Evolutionary conservation across 192 early-diverging fungal species (phyloP).

Genomic region (Backusella tuberculispora): DNA sequence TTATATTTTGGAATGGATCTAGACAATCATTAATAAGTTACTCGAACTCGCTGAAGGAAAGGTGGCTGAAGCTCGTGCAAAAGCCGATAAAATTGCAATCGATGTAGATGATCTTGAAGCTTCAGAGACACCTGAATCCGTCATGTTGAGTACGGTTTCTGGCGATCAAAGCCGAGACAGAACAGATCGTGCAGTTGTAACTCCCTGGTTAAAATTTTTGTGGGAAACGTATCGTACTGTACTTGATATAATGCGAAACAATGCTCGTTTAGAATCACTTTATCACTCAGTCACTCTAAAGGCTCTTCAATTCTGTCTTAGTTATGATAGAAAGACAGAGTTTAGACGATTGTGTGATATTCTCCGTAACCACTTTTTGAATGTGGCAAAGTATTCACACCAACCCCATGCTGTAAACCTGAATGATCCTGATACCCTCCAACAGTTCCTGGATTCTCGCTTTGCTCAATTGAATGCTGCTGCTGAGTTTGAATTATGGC

Average conservation of each 20-base stretch:
- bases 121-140: slow-evolving; percentile 94
- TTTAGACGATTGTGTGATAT: slow-evolving; percentile 97
- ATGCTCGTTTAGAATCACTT: slow-evolving; percentile 87
- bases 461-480: slow-evolving; percentile 95
- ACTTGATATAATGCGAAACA: slow-evolving; percentile 95
- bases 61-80: slow-evolving; percentile 87
- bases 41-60: slow-evolving; percentile 85
- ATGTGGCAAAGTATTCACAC: slow-evolving; percentile 87
- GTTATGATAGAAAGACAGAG: slow-evolving; percentile 95
- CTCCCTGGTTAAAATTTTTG: slow-evolving; percentile 98
- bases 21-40: slow-evolving; percentile 85
- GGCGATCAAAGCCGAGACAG: slow-evolving; percentile 94
- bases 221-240: slow-evolving; percentile 99
- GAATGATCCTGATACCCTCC: slow-evolving; percentile 93
- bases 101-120: slow-evolving; percentile 97
- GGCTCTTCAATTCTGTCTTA: slow-evolving; percentile 94
- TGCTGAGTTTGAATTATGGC: slow-evolving; percentile 96
- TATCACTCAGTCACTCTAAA: slow-evolving; percentile 91
- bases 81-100: slow-evolving; percentile 86
- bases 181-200: slow-evolving; percentile 95
- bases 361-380: slow-evolving; percentile 89
- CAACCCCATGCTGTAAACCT: slow-evolving; percentile 93
- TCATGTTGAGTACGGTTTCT: slow-evolving; percentile 94
- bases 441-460: slow-evolving; percentile 93
- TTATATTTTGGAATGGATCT: not conserved